A percentile compares a stretch with the other conserved stretches of the same genome.
Evolutionary conservation across 2,329 filamentous ascomycete species (phyloP).

Genomic region (Cladorrhinum sp.): DNA sequence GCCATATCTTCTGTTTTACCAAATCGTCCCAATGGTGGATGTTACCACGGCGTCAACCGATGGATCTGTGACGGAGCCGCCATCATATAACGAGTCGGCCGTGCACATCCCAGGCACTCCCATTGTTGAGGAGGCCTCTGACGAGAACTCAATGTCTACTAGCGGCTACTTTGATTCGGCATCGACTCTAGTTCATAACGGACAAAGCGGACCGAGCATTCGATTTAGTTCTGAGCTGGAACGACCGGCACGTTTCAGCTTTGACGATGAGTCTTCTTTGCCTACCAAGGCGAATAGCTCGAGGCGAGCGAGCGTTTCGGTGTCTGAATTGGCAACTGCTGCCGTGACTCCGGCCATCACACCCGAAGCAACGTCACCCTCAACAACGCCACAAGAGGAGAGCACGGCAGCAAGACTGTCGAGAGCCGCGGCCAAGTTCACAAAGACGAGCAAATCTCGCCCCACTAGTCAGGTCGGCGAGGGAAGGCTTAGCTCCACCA

Average conservation of each 20-base stretch:
- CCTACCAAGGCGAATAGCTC: conserved; percentile 35
- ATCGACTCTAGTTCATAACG: conserved; percentile 34
- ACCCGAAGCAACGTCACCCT: conserved; percentile 36
- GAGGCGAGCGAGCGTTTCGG: conserved; percentile 50
- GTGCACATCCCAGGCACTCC: conserved; percentile 34
- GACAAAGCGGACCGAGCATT: conserved; percentile 40
- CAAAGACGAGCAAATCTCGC: conserved; percentile 43
- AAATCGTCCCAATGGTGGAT: conserved; percentile 83
- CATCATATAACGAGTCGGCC: conserved; percentile 56
- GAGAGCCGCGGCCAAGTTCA: conserved; percentile 55
- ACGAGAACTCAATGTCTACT: conserved; percentile 33
- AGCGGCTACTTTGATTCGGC: conserved; percentile 47
- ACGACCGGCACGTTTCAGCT: conserved; percentile 45
- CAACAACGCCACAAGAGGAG: conserved; percentile 50
- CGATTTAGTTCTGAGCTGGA: conserved; percentile 57
- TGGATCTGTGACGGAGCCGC: conserved; percentile 49
- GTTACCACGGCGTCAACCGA: conserved; percentile 50
- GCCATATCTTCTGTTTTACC: conserved; percentile 93
- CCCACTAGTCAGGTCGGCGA: conserved; percentile 59
- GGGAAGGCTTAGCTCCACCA: conserved; percentile 54
- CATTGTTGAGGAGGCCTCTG: conserved; percentile 29
- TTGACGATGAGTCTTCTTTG: conserved; percentile 40
- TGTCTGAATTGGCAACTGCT: conserved; percentile 41
- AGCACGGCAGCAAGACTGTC: conserved; percentile 52
- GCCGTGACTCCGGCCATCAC: conserved; percentile 41